Evolutionary conservation across 176 grass and related monocot species (phyloP).

Genomic region (Poa annua): DNA sequence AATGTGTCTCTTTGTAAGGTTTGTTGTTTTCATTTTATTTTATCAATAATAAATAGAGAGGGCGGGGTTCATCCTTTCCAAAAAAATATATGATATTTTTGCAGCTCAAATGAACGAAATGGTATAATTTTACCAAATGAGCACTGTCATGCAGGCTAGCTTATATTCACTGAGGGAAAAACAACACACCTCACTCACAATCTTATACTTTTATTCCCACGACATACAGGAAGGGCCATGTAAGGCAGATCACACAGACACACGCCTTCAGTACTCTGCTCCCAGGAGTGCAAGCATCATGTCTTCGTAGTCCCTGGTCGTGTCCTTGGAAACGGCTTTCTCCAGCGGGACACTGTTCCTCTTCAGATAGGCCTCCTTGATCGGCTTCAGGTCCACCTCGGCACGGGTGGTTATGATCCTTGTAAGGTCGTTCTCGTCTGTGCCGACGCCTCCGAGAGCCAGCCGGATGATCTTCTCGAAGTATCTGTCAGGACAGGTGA

Average conservation of each 20-base stretch:
- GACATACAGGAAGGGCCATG: slow-evolving; percentile 17
- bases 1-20: too few relatives aligned
- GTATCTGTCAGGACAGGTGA: slow-evolving; percentile 79
- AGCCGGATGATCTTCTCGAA: slow-evolving; percentile 71
- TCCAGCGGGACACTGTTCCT: slow-evolving; percentile 82
- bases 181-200: background rate
- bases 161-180: slow-evolving; percentile 39
- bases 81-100: background rate
- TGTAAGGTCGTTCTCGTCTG: slow-evolving; percentile 78
- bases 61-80: too few relatives aligned
- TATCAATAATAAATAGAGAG: too few relatives aligned
- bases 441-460: slow-evolving; percentile 67
- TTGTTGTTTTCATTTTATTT: too few relatives aligned
- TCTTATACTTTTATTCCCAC: slow-evolving; percentile 19
- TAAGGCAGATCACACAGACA: background rate
- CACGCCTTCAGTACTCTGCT: slow-evolving; percentile 47
- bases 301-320: slow-evolving; percentile 72
- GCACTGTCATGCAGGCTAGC: slow-evolving; percentile 31
- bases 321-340: slow-evolving; percentile 68
- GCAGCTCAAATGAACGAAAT: background rate
- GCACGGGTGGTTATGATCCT: slow-evolving; percentile 74
- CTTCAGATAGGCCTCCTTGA: slow-evolving; percentile 79
- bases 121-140: slow-evolving; percentile 1
- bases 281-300: slow-evolving; percentile 78
- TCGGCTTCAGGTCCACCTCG: slow-evolving; percentile 77